phyloP scores from a whole-genome alignment of 2,329 filamentous ascomycete species.

The Aplosporella prunicola region DNA sequence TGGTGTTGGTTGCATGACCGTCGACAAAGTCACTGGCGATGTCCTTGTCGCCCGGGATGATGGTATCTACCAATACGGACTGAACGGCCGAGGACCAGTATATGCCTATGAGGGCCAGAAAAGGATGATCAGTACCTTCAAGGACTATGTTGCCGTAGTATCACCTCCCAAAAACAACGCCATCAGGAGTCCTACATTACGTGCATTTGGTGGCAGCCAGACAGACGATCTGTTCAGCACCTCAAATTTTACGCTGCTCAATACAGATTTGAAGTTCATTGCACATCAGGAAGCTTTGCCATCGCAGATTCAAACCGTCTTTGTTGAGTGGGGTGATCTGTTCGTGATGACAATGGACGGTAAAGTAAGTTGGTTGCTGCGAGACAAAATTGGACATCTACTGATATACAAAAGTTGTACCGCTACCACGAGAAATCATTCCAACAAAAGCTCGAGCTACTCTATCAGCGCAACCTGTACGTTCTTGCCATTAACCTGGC shows the following conservation, averaged over 20 bases:
- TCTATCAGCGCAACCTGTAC: constrained; percentile 91
- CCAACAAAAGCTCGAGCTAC: constrained; percentile 81
- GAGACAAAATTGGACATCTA: not conserved
- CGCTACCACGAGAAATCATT: constrained; percentile 86
- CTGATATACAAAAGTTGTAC: constrained; percentile 50
- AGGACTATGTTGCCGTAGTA: constrained; percentile 78
- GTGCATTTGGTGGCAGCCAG: constrained; percentile 62
- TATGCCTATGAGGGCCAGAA: constrained; percentile 90
- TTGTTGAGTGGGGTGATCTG: constrained; percentile 83
- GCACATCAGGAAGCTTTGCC: constrained; percentile 80
- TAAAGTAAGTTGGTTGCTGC: constrained; percentile 51
- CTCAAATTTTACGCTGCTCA: constrained; percentile 82
- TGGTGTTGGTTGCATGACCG: constrained; percentile 87
- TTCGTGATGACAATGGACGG: constrained; percentile 87
- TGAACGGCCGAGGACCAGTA: constrained; percentile 75
- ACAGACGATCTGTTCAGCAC: constrained; percentile 76
- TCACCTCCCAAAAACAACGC: constrained; percentile 60
- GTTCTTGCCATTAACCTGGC: constrained; percentile 86
- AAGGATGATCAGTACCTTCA: constrained; percentile 66
- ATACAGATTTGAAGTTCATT: constrained; percentile 81
- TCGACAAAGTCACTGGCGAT: constrained; percentile 69
- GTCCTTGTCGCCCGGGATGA: constrained; percentile 90
- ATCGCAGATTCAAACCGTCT: constrained; percentile 68
- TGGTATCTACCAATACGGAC: constrained; percentile 86
- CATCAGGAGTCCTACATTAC: constrained; percentile 51